Percentiles rank a stretch among this genome's conserved stretches.
phyloP scores from a whole-genome alignment of 2,329 filamentous ascomycete species.

The Monosporascus ibericus region DNA sequence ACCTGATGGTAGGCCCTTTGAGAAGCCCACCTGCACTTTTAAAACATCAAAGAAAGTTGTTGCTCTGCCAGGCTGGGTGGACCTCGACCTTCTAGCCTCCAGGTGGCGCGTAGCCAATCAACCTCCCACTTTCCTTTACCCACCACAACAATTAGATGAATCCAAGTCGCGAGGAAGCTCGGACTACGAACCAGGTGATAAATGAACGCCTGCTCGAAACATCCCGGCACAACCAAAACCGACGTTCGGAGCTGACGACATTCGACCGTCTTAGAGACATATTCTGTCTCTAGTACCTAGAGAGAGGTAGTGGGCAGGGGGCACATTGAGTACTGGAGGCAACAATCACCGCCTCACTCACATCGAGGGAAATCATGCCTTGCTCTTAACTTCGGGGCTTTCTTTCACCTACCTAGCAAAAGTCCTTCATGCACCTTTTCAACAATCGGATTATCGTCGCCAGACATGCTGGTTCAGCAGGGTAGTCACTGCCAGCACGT shows the following conservation, averaged over 20 bases:
- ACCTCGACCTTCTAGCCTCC: not conserved
- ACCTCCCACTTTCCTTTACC: not conserved
- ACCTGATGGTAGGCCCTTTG: not conserved
- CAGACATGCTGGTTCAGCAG: constrained; percentile 10
- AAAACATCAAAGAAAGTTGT: not conserved
- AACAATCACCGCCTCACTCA: not conserved
- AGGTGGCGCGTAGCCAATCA: not conserved
- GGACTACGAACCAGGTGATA: not conserved
- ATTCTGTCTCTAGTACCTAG: not conserved
- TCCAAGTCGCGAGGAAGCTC: not conserved
- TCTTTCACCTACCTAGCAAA: not conserved
- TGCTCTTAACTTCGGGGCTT: not conserved
- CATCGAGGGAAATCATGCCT: not conserved
- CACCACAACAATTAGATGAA: not conserved
- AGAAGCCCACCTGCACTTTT: not conserved
- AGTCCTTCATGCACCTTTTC: not conserved
- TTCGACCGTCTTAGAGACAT: not conserved
- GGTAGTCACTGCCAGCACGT: constrained; percentile 5
- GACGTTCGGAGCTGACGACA: not conserved
- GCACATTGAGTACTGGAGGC: not conserved
- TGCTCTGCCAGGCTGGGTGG: not conserved
- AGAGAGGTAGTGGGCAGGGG: not conserved
- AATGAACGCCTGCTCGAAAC: not conserved
- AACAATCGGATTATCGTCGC: constrained; percentile 1
- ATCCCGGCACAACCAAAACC: not conserved